These are phyloP conservation scores for Leishmania tropica DNA, from an alignment of 208 protist genomes.

Conservation along the genomic window DNA sequence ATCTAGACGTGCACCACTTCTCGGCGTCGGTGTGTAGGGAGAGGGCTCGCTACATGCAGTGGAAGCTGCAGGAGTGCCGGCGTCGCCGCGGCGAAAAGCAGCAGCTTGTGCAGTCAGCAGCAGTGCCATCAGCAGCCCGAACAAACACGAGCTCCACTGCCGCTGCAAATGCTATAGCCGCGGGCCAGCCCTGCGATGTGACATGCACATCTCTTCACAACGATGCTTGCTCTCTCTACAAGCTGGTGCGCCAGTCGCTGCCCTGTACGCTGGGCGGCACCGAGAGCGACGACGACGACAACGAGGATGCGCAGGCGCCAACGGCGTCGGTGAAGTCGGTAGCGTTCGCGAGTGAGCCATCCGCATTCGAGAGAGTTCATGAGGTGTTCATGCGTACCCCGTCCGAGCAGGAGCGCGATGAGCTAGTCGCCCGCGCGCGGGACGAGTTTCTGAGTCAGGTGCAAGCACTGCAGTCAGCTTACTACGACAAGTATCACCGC, in stretches of 20 bases:
- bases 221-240: conserved; percentile 54
- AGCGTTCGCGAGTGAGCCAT: background rate
- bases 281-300: conserved; percentile 38
- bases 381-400: conserved; percentile 56
- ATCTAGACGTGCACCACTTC: conserved; percentile 62
- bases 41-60: conserved; percentile 67
- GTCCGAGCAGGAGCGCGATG: conserved; percentile 51
- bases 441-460: conserved; percentile 76
- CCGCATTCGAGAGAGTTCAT: conserved; percentile 14
- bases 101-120: background rate
- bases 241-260: conserved; percentile 48
- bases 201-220: conserved; percentile 54
- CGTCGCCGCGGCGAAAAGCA: background rate
- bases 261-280: conserved; percentile 45
- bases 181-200: conserved; percentile 47
- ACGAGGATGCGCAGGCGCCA: conserved; percentile 9
- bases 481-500: conserved; percentile 72
- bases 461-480: conserved; percentile 76
- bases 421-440: conserved; percentile 51
- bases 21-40: conserved; percentile 58
- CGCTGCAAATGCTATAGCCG: background rate
- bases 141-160: background rate
- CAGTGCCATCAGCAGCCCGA: background rate
- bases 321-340: background rate
- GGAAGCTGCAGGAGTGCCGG: conserved; percentile 37